Conservation (phyloP, 345 rosid species). For the Rhizophora mangle region DNA sequence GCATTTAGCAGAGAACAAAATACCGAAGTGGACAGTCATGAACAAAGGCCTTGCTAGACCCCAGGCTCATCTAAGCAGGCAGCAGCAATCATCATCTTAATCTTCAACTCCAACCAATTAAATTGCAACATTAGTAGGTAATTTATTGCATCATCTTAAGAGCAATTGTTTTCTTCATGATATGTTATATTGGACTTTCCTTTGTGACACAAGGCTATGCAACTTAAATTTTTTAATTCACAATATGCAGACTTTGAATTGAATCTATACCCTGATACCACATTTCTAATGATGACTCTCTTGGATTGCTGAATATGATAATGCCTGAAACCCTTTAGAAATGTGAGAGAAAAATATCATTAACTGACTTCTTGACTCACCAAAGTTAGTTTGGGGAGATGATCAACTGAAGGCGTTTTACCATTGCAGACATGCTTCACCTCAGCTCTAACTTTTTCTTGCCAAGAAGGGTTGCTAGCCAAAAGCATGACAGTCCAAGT, state of each 20-base stretch:
- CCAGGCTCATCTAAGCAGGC: neutral
- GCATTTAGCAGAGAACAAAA: neutral
- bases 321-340: too few species aligned
- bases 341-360: neutral
- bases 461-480: conserved; percentile 82
- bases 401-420: conserved; percentile 52
- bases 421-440: conserved; percentile 64
- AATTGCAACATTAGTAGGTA: neutral
- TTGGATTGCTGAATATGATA: too few species aligned
- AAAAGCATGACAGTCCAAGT: conserved; percentile 95
- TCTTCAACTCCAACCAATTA: too few species aligned
- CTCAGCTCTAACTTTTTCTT: conserved; percentile 68
- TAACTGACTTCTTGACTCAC: conserved; percentile 32
- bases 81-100: neutral
- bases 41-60: neutral
- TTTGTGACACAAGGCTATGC: too few species aligned
- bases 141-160: neutral
- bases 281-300: too few species aligned
- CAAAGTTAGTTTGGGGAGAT: conserved; percentile 66
- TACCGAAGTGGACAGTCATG: neutral
- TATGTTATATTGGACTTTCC: too few species aligned
- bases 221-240: too few species aligned
- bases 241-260: too few species aligned
- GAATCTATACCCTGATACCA: too few species aligned
- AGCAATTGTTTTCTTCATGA: neutral